Conservation (phyloP, 805 yeast genomes). For the Candida arabinofermentans region DNA sequence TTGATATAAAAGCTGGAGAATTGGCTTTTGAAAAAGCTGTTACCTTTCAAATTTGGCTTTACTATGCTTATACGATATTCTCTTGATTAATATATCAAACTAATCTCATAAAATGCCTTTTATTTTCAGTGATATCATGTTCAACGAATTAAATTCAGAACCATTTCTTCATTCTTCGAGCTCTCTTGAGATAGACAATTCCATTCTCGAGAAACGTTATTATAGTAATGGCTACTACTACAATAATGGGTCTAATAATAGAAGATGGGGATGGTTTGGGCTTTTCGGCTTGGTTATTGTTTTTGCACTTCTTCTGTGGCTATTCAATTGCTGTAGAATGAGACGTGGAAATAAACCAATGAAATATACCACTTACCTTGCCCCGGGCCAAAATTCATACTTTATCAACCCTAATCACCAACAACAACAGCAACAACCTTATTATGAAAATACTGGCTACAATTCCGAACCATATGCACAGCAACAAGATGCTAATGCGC, state of each 20-base stretch:
- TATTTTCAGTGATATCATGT: neutral
- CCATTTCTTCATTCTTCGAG: neutral
- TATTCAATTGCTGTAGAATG: constrained; percentile 1
- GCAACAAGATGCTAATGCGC: too few relatives aligned
- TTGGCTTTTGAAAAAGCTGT: too few relatives aligned
- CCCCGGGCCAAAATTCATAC: constrained; percentile 1
- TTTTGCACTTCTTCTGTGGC: neutral
- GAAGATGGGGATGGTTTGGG: constrained; percentile 1
- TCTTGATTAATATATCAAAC: too few relatives aligned
- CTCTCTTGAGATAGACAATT: neutral
- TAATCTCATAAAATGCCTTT: neutral
- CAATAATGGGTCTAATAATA: neutral
- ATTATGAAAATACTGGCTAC: neutral
- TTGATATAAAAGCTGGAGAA: too few relatives aligned
- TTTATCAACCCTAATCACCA: neutral
- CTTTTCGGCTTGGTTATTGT: neutral
- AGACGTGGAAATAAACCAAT: constrained; percentile 4
- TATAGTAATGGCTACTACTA: neutral
- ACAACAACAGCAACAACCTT: neutral
- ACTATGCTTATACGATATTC: too few relatives aligned
- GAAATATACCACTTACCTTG: constrained; percentile 1
- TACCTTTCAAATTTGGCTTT: too few relatives aligned
- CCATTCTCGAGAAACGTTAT: neutral
- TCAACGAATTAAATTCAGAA: neutral
- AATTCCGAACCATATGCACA: too few relatives aligned